A percentile compares a stretch with the other conserved stretches of the same genome.
Conservation (phyloP, 2,329 filamentous ascomycete species). For the Pseudocercospora fijiensis region DNA sequence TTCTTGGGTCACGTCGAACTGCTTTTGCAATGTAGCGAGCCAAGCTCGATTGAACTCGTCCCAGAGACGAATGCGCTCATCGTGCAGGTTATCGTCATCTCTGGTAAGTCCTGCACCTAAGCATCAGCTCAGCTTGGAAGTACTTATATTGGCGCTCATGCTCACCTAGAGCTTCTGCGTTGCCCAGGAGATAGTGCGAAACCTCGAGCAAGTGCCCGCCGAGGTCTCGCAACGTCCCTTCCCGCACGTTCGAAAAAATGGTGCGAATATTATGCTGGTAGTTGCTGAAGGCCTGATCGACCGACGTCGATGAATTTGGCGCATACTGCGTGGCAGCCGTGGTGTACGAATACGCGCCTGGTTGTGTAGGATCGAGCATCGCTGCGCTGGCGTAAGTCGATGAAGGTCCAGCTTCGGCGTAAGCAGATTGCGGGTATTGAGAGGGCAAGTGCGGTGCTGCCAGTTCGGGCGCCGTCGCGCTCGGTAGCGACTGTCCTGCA, state of each 20-base stretch:
- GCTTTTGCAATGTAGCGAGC: slow-evolving; percentile 78
- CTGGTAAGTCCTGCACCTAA: slow-evolving; percentile 68
- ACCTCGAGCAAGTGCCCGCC: slow-evolving; percentile 59
- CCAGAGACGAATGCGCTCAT: slow-evolving; percentile 81
- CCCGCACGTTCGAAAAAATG: slow-evolving; percentile 70
- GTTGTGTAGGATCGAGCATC: slow-evolving; percentile 54
- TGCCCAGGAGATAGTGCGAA: slow-evolving; percentile 65
- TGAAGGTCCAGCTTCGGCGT: slow-evolving; percentile 59
- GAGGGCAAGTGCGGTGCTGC: slow-evolving; percentile 65
- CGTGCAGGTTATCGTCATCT: slow-evolving; percentile 74
- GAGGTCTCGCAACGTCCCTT: slow-evolving; percentile 61
- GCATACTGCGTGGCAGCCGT: slow-evolving; percentile 23
- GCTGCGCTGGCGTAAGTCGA: slow-evolving; percentile 51
- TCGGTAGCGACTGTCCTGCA: slow-evolving; percentile 59
- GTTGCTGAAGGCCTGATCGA: slow-evolving; percentile 66
- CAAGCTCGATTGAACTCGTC: slow-evolving; percentile 92
- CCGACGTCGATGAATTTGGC: slow-evolving; percentile 35
- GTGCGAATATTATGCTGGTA: slow-evolving; percentile 58
- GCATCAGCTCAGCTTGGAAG: slow-evolving; percentile 27
- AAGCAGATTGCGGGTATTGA: slow-evolving; percentile 57
- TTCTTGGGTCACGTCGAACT: slow-evolving; percentile 69
- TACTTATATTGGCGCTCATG: slow-evolving; percentile 42
- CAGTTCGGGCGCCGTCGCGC: slow-evolving; percentile 57
- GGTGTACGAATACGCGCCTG: slow-evolving; percentile 32
- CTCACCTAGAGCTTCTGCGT: slow-evolving; percentile 66